Conservation (phyloP, 176 grass and related monocot genomes). For the Saccharum spontaneum region DNA sequence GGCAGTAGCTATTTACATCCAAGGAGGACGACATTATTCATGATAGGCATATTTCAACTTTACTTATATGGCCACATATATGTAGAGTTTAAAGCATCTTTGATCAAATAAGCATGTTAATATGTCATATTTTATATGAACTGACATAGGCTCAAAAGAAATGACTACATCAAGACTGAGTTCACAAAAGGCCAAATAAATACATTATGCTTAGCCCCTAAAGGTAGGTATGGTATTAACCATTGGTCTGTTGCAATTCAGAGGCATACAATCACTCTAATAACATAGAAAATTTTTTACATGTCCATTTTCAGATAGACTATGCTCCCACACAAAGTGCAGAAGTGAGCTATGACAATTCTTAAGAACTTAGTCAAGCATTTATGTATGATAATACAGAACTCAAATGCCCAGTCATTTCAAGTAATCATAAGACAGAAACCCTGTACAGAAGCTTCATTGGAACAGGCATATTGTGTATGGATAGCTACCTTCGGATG, state of each 20-base stretch:
- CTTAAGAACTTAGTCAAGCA: constrained; percentile 24
- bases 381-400: constrained; percentile 25
- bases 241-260: background rate
- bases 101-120: background rate
- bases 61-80: no score
- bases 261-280: background rate
- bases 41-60: background rate
- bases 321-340: background rate
- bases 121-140: background rate
- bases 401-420: constrained; percentile 9
- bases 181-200: constrained; percentile 11
- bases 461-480: background rate
- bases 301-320: background rate
- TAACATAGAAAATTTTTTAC: background rate
- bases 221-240: background rate
- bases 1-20: constrained; percentile 29
- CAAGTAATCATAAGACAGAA: constrained; percentile 32
- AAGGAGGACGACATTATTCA: constrained; percentile 18
- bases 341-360: constrained; percentile 16
- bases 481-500: constrained; percentile 70
- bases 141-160: background rate
- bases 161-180: background rate
- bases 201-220: background rate
- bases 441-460: background rate
- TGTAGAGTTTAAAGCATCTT: background rate